Percentiles rank a stretch among this genome's conserved stretches.
Evolutionary conservation across 2,329 filamentous ascomycete genomes (phyloP).

Genomic region (Thermoascus crustaceus): DNA sequence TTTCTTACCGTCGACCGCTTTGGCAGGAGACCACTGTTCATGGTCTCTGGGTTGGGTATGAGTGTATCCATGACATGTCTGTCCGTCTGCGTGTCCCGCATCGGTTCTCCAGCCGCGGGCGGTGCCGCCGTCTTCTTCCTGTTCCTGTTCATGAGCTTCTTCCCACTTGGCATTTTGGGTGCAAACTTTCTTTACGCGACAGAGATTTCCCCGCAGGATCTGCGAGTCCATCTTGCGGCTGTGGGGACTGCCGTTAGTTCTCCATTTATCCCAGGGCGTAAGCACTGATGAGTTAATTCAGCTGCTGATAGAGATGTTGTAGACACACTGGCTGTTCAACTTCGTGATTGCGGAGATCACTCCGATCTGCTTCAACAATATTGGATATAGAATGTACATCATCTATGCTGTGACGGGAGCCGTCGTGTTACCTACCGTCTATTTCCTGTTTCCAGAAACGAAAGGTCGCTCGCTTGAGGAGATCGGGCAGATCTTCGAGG

Average conservation of each 20-base stretch:
- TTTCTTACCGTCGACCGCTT: no score
- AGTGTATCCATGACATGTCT: no score
- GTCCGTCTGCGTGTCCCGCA: no score
- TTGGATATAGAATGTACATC: background rate
- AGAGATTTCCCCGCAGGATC: slow-evolving; percentile 8
- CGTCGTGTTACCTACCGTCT: background rate
- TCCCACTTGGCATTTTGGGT: slow-evolving; percentile 9
- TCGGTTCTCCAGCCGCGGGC: no score
- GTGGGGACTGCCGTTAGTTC: no score
- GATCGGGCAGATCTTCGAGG: background rate
- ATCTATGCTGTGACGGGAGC: background rate
- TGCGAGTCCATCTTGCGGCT: no score
- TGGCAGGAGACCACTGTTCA: no score
- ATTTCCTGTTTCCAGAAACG: background rate
- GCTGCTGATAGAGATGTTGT: background rate
- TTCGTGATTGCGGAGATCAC: background rate
- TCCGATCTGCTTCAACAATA: background rate
- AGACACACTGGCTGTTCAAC: background rate
- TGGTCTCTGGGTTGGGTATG: no score
- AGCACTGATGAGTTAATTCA: no score
- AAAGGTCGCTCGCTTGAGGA: background rate
- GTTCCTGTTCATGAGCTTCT: slow-evolving; percentile 8
- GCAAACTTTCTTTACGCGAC: slow-evolving; percentile 9
- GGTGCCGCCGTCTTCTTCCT: slow-evolving; percentile 7
- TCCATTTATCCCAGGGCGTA: no score